A percentile compares a stretch with the other conserved stretches of the same genome.
These are phyloP conservation scores for Pichia cabralensis DNA, from an alignment of 805 yeast genomes.

Conservation along the genomic window DNA sequence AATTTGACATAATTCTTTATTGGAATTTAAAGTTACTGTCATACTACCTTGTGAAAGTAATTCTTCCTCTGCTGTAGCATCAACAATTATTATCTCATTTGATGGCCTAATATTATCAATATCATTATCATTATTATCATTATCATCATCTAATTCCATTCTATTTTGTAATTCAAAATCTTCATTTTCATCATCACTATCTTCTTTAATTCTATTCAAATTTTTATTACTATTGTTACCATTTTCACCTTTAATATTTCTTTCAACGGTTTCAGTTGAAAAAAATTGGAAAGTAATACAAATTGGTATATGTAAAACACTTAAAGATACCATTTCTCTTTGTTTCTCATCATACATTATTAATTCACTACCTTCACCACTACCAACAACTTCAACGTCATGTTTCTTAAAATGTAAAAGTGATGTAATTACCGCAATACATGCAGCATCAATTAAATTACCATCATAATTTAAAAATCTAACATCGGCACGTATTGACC, in stretches of 20 bases:
- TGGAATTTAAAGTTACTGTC: constrained; percentile 81
- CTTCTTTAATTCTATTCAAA: constrained; percentile 1
- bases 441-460: constrained; percentile 80
- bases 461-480: constrained; percentile 89
- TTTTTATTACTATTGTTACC: neutral
- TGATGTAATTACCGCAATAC: constrained; percentile 84
- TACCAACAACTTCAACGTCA: constrained; percentile 62
- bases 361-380: constrained; percentile 33
- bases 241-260: constrained; percentile 50
- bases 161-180: constrained; percentile 1
- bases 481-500: constrained; percentile 86
- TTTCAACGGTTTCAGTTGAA: constrained; percentile 55
- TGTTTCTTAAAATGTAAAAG: constrained; percentile 76
- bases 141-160: constrained; percentile 4
- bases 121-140: neutral
- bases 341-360: constrained; percentile 65
- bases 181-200: constrained; percentile 6
- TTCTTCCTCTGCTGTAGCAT: constrained; percentile 74
- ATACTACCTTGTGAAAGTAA: constrained; percentile 63
- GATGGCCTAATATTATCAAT: constrained; percentile 1
- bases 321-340: constrained; percentile 77
- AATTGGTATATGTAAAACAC: constrained; percentile 81
- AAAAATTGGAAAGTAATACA: constrained; percentile 85
- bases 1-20: constrained; percentile 84
- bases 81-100: constrained; percentile 47